Percentiles rank a stretch among this genome's conserved stretches.
Evolutionary conservation across 2,329 filamentous ascomycete species (phyloP).

Genomic region (Emergomyces africanus): DNA sequence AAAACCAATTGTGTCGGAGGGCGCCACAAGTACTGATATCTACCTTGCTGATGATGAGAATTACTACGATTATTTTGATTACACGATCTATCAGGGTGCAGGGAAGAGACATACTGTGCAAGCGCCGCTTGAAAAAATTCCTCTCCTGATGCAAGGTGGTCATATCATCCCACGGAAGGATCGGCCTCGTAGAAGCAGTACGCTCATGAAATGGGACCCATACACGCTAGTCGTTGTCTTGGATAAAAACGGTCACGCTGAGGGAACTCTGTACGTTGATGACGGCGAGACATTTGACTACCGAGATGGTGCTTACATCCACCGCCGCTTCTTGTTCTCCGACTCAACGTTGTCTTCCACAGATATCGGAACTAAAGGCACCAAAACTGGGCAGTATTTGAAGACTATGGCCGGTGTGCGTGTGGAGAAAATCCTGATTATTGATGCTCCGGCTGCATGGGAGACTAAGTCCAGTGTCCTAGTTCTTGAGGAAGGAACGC

Average conservation of each 20-base stretch:
- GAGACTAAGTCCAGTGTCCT: slow-evolving; percentile 46
- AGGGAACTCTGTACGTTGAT: slow-evolving; percentile 78
- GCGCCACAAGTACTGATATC: slow-evolving; percentile 57
- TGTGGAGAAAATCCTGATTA: slow-evolving; percentile 72
- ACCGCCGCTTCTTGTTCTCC: slow-evolving; percentile 61
- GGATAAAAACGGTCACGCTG: slow-evolving; percentile 54
- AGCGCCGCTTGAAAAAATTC: slow-evolving; percentile 75
- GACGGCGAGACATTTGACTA: slow-evolving; percentile 91
- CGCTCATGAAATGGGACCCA: slow-evolving; percentile 86
- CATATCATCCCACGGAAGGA: slow-evolving; percentile 88
- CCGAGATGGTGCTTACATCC: slow-evolving; percentile 73
- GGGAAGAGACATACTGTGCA: slow-evolving; percentile 57
- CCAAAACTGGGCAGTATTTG: slow-evolving; percentile 59
- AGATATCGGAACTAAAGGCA: slow-evolving; percentile 49
- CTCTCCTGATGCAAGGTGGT: slow-evolving; percentile 82
- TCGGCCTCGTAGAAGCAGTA: slow-evolving; percentile 67
- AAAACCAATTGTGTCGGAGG: slow-evolving; percentile 77
- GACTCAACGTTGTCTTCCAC: slow-evolving; percentile 51
- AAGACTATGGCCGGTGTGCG: slow-evolving; percentile 65
- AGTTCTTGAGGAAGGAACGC: slow-evolving; percentile 35
- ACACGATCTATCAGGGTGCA: slow-evolving; percentile 58
- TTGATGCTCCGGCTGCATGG: slow-evolving; percentile 68
- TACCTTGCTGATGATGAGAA: slow-evolving; percentile 81
- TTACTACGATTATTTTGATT: slow-evolving; percentile 95
- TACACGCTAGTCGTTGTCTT: slow-evolving; percentile 80